These are phyloP conservation scores for Amylocarpus encephaloides DNA, from an alignment of 2,329 filamentous ascomycete genomes.

Conservation along the genomic window DNA sequence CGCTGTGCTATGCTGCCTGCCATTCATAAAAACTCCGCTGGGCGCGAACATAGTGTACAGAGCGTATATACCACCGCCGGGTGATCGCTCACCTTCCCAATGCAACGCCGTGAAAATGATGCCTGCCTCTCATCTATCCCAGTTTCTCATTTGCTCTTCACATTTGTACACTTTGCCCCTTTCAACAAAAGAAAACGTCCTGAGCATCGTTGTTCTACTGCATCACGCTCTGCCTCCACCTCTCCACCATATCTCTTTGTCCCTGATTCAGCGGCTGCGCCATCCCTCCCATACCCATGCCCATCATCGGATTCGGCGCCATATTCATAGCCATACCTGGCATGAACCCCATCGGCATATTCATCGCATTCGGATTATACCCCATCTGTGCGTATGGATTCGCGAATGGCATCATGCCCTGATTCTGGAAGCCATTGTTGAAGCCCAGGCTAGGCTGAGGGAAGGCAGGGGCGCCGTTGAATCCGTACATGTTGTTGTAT, in stretches of 20 bases:
- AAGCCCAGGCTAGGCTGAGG: constrained; percentile 22
- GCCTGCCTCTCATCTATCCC: too few relatives aligned
- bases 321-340: constrained; percentile 14
- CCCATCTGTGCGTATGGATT: constrained; percentile 22
- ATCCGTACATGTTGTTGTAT: constrained; percentile 11
- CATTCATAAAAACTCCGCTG: too few relatives aligned
- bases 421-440: constrained; percentile 12
- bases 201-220: constrained; percentile 23
- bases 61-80: too few relatives aligned
- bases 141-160: too few relatives aligned
- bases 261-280: constrained; percentile 27
- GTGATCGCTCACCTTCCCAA: too few relatives aligned
- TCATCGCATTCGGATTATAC: constrained; percentile 14
- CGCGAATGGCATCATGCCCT: constrained; percentile 20
- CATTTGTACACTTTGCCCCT: too few relatives aligned
- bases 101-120: too few relatives aligned
- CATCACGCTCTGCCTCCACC: constrained; percentile 33
- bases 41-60: too few relatives aligned
- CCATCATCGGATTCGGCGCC: constrained; percentile 19
- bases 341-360: constrained; percentile 16
- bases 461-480: constrained; percentile 15
- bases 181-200: too few relatives aligned
- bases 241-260: constrained; percentile 33
- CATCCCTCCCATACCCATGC: constrained; percentile 14
- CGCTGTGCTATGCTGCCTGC: too few relatives aligned